Evolutionary conservation across 371 early-diverging fungal species (phyloP).

Genomic region (Apophysomyces sp.): DNA sequence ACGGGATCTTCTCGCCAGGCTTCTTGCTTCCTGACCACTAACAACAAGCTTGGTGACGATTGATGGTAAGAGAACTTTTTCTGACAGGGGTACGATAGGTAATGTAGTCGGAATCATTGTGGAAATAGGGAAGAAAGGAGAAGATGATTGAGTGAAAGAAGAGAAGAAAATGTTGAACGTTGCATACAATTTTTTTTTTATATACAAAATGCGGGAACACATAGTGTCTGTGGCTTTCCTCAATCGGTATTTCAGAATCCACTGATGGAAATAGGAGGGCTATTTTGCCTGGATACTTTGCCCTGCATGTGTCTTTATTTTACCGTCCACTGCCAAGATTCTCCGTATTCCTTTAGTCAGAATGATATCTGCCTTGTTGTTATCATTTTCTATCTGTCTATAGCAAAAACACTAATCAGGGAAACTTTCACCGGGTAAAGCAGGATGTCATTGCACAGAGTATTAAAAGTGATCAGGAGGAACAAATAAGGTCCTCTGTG

Average conservation of each 20-base stretch:
- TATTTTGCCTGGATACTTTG: not conserved
- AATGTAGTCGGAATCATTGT: conserved; percentile 8
- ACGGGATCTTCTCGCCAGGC: not conserved
- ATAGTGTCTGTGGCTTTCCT: conserved; percentile 1
- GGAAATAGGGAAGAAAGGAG: not conserved
- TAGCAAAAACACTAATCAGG: not conserved
- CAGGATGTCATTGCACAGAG: not conserved
- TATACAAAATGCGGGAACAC: not conserved
- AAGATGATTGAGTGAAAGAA: not conserved
- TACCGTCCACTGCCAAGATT: not conserved
- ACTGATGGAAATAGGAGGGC: not conserved
- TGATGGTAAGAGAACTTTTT: conserved; percentile 31
- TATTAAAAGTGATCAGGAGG: conserved; percentile 1
- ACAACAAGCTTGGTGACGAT: conserved; percentile 22
- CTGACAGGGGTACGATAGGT: conserved; percentile 25
- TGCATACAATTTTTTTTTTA: not conserved
- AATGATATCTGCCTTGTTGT: not conserved
- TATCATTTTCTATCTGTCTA: not conserved
- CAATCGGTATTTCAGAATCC: conserved; percentile 1
- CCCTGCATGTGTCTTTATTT: not conserved
- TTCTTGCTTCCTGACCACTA: conserved; percentile 13
- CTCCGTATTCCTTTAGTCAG: not conserved
- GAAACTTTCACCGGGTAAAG: not conserved
- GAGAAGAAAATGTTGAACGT: not conserved
- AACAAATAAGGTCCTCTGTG: not conserved